Evolutionary conservation across 768 basidiomycete genomes (phyloP).

Genomic region (Mrakia blollopis): DNA sequence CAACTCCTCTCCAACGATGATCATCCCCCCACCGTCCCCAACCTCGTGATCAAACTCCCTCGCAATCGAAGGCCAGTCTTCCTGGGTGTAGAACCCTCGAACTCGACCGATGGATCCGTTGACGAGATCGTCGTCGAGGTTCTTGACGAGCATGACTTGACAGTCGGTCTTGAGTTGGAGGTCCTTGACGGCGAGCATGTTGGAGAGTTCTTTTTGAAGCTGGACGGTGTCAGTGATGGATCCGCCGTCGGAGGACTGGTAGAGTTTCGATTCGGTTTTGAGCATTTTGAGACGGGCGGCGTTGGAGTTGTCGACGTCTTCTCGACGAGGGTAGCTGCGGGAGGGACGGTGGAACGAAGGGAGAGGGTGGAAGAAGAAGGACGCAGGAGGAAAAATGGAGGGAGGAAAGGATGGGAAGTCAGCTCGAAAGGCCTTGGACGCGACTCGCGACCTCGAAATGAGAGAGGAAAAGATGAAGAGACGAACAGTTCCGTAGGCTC

Average conservation of each 20-base stretch:
- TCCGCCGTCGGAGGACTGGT: slow-evolving; percentile 62
- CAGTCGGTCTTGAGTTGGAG: slow-evolving; percentile 71
- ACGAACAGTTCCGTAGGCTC: slow-evolving; percentile 84
- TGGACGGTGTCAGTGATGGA: slow-evolving; percentile 52
- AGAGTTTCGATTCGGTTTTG: slow-evolving; percentile 54
- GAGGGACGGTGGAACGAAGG: not conserved
- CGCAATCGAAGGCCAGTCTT: slow-evolving; percentile 38
- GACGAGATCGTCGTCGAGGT: slow-evolving; percentile 80
- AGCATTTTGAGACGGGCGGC: slow-evolving; percentile 60
- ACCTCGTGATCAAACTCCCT: slow-evolving; percentile 46
- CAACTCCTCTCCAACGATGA: slow-evolving; percentile 19
- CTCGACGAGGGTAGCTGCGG: slow-evolving; percentile 79
- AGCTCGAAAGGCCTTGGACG: not conserved
- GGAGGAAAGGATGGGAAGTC: too few relatives aligned
- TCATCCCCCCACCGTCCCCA: not conserved
- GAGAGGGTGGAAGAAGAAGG: not conserved
- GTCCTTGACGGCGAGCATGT: slow-evolving; percentile 77
- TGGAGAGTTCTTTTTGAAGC: slow-evolving; percentile 71
- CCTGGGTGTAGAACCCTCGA: slow-evolving; percentile 59
- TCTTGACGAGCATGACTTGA: slow-evolving; percentile 97
- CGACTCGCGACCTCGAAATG: not conserved
- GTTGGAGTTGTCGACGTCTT: slow-evolving; percentile 88
- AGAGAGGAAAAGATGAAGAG: not conserved
- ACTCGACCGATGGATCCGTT: slow-evolving; percentile 92
- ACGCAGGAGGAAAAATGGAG: not conserved